Percentiles rank a stretch among this genome's conserved stretches.
phyloP scores from a whole-genome alignment of 805 yeast genomes.

The Lipomyces yamanashiensis region DNA sequence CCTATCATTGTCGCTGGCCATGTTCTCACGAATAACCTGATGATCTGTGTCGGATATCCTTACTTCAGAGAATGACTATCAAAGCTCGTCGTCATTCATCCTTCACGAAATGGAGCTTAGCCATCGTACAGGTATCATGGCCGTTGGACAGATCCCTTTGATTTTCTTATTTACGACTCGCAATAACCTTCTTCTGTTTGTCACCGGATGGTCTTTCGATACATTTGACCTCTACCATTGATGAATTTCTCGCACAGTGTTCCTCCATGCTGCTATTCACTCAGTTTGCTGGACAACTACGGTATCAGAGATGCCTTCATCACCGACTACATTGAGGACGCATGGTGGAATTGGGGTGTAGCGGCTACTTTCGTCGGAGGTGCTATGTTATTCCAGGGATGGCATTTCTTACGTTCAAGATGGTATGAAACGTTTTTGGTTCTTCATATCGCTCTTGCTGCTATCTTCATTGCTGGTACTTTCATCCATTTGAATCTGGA shows the following conservation, averaged over 20 bases:
- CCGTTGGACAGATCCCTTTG: constrained; percentile 52
- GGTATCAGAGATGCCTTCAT: background rate
- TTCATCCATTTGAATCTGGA: constrained; percentile 62
- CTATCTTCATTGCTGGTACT: constrained; percentile 55
- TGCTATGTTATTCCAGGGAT: constrained; percentile 53
- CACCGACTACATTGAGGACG: background rate
- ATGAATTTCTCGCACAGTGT: constrained; percentile 61
- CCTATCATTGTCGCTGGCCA: constrained; percentile 13
- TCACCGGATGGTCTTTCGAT: constrained; percentile 68
- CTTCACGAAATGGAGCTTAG: constrained; percentile 2
- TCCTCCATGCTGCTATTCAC: constrained; percentile 59
- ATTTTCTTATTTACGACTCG: constrained; percentile 71
- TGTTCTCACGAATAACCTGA: constrained; percentile 6
- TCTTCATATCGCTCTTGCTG: constrained; percentile 61
- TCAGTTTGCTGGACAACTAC: constrained; percentile 41
- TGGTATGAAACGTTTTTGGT: constrained; percentile 64
- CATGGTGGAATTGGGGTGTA: constrained; percentile 24
- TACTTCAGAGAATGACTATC: background rate
- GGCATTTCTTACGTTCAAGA: constrained; percentile 52
- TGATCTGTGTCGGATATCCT: constrained; percentile 10
- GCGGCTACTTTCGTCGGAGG: constrained; percentile 54
- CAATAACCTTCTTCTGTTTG: constrained; percentile 66
- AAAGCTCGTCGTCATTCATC: background rate
- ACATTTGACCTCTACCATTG: constrained; percentile 68
- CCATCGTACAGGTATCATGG: constrained; percentile 40